A percentile compares a stretch with the other conserved stretches of the same genome.
Evolutionary conservation across 1,139 yeast genomes (phyloP).

Genomic region (Insectozyma bohioensis): DNA sequence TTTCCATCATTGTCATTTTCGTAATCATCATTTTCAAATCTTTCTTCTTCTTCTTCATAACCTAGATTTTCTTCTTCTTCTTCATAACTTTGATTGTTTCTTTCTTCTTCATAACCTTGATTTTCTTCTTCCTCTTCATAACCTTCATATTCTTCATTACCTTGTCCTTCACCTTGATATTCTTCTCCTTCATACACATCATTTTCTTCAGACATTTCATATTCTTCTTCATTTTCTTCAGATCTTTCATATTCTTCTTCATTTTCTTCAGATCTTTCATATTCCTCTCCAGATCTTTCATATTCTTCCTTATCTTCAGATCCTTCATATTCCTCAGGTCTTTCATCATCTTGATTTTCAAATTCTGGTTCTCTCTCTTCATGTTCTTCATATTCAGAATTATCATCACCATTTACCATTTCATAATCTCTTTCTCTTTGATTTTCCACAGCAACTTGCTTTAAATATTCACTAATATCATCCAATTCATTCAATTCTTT

Average conservation of each 20-base stretch:
- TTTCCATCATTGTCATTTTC: background rate
- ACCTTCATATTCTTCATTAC: too few species aligned
- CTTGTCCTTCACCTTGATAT: background rate
- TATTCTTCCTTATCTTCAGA: background rate
- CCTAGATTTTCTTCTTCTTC: background rate
- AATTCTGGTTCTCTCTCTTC: background rate
- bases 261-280: background rate
- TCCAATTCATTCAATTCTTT: conserved; percentile 11
- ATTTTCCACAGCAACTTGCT: too few species aligned
- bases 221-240: too few species aligned
- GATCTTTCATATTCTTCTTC: conserved; percentile 1
- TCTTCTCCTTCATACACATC: background rate
- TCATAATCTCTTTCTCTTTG: too few species aligned
- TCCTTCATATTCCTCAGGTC: background rate
- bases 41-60: conserved; percentile 4
- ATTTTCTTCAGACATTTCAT: background rate
- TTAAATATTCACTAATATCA: conserved; percentile 6
- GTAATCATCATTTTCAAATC: too few species aligned
- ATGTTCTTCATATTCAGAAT: background rate
- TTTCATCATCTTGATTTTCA: too few species aligned
- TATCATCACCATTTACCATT: too few species aligned
- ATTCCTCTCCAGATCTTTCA: too few species aligned
- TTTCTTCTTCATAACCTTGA: too few species aligned
- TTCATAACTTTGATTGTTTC: too few species aligned
- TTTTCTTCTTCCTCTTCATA: too few species aligned